Evolutionary conservation across 768 basidiomycete genomes (phyloP).

Genomic region (Pilatotrama ljubarskyi): DNA sequence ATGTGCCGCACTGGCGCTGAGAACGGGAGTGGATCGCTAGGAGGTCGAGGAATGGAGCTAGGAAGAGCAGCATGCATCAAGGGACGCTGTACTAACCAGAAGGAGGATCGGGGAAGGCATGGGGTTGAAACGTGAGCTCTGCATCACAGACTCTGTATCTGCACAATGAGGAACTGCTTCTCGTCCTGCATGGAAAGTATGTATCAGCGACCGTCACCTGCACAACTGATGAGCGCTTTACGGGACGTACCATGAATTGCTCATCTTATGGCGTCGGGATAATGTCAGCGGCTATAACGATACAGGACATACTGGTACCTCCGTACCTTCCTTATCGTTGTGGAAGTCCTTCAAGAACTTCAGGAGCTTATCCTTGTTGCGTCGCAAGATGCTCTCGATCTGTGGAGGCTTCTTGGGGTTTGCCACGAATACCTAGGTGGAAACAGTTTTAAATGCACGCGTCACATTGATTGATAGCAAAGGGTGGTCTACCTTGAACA

Average conservation of each 20-base stretch:
- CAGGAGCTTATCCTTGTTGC: conserved; percentile 94
- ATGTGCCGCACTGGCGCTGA: not conserved
- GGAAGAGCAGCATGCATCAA: not conserved
- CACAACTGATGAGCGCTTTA: not conserved
- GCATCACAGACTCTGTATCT: conserved; percentile 73
- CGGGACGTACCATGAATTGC: conserved; percentile 76
- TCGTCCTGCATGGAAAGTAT: conserved; percentile 57
- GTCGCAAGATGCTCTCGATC: conserved; percentile 84
- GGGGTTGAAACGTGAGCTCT: not conserved
- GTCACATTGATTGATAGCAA: not conserved
- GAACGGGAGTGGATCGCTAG: not conserved
- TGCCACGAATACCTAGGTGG: conserved; percentile 88
- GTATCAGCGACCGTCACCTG: not conserved
- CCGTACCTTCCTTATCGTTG: conserved; percentile 93
- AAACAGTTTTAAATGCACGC: not conserved
- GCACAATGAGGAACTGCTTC: conserved; percentile 93
- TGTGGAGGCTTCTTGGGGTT: conserved; percentile 99
- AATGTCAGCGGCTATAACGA: not conserved
- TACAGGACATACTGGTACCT: not conserved
- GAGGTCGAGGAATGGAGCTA: not conserved
- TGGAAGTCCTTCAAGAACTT: conserved; percentile 91
- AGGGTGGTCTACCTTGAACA: conserved; percentile 83
- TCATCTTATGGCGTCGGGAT: conserved; percentile 58
- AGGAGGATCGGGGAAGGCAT: not conserved
- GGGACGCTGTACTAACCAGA: conserved; percentile 7